Conservation (phyloP, 108 stramenopile species). For the Stephanodiscus minutulus region DNA sequence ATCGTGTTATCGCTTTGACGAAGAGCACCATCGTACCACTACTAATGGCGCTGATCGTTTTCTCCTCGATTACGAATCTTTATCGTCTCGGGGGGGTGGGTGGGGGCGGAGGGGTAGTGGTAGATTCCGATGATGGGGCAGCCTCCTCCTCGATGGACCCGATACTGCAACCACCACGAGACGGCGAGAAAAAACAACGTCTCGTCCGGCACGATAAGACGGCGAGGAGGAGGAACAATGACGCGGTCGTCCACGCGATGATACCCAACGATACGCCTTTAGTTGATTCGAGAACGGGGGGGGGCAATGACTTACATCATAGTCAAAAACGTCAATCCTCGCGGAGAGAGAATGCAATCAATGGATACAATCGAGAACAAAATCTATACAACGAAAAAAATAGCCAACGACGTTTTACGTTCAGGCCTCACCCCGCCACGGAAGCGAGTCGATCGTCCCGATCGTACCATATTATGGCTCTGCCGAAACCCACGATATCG, state of each 20-base stretch:
- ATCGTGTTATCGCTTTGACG: too few species aligned
- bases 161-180: too few species aligned
- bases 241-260: too few species aligned
- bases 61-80: slow-evolving; percentile 2
- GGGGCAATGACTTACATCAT: too few species aligned
- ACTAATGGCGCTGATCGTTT: neutral
- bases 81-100: too few species aligned
- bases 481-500: neutral
- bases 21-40: neutral
- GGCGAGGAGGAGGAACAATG: too few species aligned
- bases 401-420: neutral
- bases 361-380: neutral
- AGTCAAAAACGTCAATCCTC: neutral
- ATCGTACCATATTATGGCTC: neutral
- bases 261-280: too few species aligned
- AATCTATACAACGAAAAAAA: neutral
- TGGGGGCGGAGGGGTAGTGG: neutral
- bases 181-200: too few species aligned
- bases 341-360: neutral
- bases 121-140: neutral
- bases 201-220: too few species aligned
- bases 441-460: neutral
- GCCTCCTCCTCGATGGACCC: neutral
- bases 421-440: neutral
- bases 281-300: too few species aligned